These are phyloP conservation scores for Rhipidocladum racemiflorum DNA, from an alignment of 176 grass and related monocot species.

Conservation along the genomic window DNA sequence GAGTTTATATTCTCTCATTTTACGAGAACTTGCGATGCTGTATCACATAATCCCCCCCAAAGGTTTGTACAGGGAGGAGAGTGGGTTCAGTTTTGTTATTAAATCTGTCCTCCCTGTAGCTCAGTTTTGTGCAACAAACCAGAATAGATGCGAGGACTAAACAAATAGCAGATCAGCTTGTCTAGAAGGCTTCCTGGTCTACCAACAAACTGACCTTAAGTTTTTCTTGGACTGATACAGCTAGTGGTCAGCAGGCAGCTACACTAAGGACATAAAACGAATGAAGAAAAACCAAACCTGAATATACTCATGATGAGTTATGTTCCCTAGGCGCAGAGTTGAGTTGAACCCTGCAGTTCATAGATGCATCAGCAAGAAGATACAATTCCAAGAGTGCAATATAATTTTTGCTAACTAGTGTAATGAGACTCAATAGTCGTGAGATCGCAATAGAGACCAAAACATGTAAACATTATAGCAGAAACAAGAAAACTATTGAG, in stretches of 20 bases:
- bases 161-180: not conserved
- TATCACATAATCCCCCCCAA: constrained; percentile 3
- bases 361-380: constrained; percentile 24
- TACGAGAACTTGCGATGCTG: not conserved
- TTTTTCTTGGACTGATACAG: constrained; percentile 14
- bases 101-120: not conserved
- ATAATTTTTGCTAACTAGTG: not conserved
- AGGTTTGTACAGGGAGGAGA: not conserved
- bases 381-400: not conserved
- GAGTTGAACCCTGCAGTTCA: constrained; percentile 82
- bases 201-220: not conserved
- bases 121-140: not conserved
- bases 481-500: not conserved
- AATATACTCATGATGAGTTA: constrained; percentile 97
- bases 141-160: not conserved
- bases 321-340: constrained; percentile 78
- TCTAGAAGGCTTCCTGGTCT: not conserved
- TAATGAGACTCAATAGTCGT: not conserved
- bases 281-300: constrained; percentile 57
- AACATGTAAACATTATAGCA: not conserved
- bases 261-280: not conserved
- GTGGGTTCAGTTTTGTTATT: not conserved
- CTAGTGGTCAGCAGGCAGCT: not conserved
- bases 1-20: not conserved
- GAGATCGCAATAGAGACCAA: not conserved